Base-by-base conservation (phyloP, 768 basidiomycete genomes). In the Rickenella mellea region DNA sequence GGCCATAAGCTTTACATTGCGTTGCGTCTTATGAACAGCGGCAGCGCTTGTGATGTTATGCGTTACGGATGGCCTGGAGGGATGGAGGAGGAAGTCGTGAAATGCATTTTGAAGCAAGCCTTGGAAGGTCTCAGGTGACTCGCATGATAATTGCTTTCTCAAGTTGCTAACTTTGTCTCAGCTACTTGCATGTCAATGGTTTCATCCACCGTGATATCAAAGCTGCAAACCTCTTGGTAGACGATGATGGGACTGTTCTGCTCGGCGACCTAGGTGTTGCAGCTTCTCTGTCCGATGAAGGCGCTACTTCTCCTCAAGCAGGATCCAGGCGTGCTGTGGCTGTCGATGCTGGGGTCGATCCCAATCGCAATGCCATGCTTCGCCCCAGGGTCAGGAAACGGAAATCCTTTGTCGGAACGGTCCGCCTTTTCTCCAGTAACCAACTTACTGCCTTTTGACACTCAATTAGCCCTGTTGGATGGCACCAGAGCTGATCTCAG, bases 161-260 rank as follows among this genome's bases (percentile, higher is more conserved):
- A 31, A 20, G 38, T 32, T 42, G 26, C 45, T 45, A 8, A 32
- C 42, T 12, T 33, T 6, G 26, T 19, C 21, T 7, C 49, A 88
- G 84, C 50, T 90, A 91, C 50, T 72, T 91, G n/a, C 89, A 93
- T 53, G 70, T 75, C 42, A 93, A 91, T 47, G 87, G 85, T 0
- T 85, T 89, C 57, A 84, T 90, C n/a, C 88, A 97, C 56, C 78
- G 93, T 21, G 93, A 97, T 55, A 61, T 97, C 53, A 97, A 97
- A 62, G 89, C 90, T 3, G 93, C 89, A 10, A 97, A 97, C 55
- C 70, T 97, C 8, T 80, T 97, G 38, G 77, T 94, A 41, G 90
- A 93, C 51, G 83, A 92, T 47, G 83, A 88, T 48, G 87, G 88
- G 39, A 91, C 86, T 0, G 88, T 96, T 25, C 73, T 97, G 3